phyloP scores from a whole-genome alignment of 169 alveolate species.

The Cryptosporidium felis region DNA sequence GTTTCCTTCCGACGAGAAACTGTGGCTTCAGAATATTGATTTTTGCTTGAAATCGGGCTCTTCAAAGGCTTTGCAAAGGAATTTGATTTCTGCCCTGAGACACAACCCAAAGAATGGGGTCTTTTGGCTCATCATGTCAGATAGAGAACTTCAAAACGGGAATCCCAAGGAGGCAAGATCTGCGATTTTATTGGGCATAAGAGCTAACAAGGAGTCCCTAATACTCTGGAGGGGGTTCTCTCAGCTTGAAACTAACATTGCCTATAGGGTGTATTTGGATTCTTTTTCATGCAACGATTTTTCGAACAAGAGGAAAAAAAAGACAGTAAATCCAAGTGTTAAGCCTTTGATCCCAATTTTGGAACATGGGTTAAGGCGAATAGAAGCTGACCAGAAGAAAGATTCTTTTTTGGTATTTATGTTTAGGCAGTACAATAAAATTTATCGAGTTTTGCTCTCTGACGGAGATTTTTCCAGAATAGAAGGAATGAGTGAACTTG shows the following conservation, averaged over 20 bases:
- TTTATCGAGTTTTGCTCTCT: neutral
- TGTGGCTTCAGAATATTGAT: slow-evolving; percentile 63
- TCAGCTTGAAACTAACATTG: slow-evolving; percentile 41
- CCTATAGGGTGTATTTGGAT: slow-evolving; percentile 14
- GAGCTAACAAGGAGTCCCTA: slow-evolving; percentile 31
- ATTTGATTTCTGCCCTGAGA: slow-evolving; percentile 45
- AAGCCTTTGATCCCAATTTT: slow-evolving; percentile 27
- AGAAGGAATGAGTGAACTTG: slow-evolving; percentile 37
- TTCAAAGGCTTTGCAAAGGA: slow-evolving; percentile 56
- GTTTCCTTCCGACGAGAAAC: slow-evolving; percentile 51
- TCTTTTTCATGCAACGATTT: neutral
- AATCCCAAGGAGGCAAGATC: slow-evolving; percentile 57
- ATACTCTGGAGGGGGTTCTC: slow-evolving; percentile 55
- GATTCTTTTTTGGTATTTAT: slow-evolving; percentile 18
- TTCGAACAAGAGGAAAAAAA: neutral
- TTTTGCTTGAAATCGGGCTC: slow-evolving; percentile 67
- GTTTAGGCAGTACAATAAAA: slow-evolving; percentile 13
- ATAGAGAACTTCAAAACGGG: slow-evolving; percentile 67
- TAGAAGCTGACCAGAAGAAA: neutral
- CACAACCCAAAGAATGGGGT: slow-evolving; percentile 32
- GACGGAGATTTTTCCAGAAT: neutral
- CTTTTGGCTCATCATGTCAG: slow-evolving; percentile 67
- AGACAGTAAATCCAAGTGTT: neutral
- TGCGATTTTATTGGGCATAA: slow-evolving; percentile 21
- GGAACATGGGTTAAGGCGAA: neutral